phyloP scores from a whole-genome alignment of 1,284 basidiomycete genomes.

The Cerioporus squamosus region DNA sequence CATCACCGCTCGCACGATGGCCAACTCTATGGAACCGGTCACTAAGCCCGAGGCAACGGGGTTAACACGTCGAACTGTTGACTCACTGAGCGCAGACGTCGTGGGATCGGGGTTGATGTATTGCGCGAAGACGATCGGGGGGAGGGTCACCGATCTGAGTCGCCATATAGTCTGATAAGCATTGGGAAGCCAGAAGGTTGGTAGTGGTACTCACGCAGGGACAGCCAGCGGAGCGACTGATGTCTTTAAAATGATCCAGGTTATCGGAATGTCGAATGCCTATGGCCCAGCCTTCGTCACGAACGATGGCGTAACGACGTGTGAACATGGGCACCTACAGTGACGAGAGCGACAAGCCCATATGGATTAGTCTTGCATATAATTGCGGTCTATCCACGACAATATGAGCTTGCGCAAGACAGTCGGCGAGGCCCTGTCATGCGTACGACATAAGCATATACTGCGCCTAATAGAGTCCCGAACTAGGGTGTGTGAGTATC shows the following conservation, averaged over 20 bases:
- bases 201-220: slow-evolving; percentile 43
- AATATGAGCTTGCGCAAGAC: neutral
- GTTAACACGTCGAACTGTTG: neutral
- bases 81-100: slow-evolving; percentile 39
- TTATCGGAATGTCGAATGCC: slow-evolving; percentile 51
- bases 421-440: neutral
- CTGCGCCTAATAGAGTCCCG: slow-evolving; percentile 49
- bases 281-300: slow-evolving; percentile 18
- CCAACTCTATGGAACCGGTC: slow-evolving; percentile 39
- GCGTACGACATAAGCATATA: slow-evolving; percentile 51
- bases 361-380: slow-evolving; percentile 49
- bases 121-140: slow-evolving; percentile 46
- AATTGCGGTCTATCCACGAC: slow-evolving; percentile 40
- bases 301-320: neutral
- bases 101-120: slow-evolving; percentile 38
- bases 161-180: slow-evolving; percentile 1
- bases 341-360: slow-evolving; percentile 46
- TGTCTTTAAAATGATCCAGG: slow-evolving; percentile 49
- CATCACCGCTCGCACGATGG: slow-evolving; percentile 43
- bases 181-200: neutral
- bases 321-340: slow-evolving; percentile 34
- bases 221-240: slow-evolving; percentile 46
- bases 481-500: slow-evolving; percentile 31
- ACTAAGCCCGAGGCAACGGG: neutral
- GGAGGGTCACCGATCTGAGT: slow-evolving; percentile 48